Evolutionary conservation across 2,329 filamentous ascomycete species (phyloP), one percentile per base, ranked within the genome.

Genomic region (Penicillium psychrosexuale): DNA sequence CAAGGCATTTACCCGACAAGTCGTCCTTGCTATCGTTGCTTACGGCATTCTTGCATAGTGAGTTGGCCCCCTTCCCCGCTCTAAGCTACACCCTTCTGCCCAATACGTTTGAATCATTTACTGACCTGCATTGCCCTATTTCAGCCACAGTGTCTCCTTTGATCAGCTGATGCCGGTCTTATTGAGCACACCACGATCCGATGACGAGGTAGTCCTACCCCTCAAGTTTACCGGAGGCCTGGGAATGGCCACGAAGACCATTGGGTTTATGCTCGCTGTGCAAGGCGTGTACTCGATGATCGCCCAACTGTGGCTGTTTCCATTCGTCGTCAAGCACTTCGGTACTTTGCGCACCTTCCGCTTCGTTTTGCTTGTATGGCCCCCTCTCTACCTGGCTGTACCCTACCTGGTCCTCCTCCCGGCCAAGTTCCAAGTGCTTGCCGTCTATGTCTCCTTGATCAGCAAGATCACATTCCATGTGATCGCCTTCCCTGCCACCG

Each of bases 41-140:
- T 96, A 95, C 70, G 93, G 92, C 42, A 91, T 97, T 65, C 80
- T 97, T 56, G 93, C 93, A 61, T 97, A 96, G 91, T 96, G 82
- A 84, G 91, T 87, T 52, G 53, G 55, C 38, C 43, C 9, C 15
- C n/a, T 36, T n/a, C 36, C 43, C 43, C 43, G 43, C 46, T 48
- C 3, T 43, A 11, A 49, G 36, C 52, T 30, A 24, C 28, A 33
- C 51, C 30, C 42, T 37, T 42, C 30, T 24, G 43, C 44, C 53
- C 57, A 34, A 51, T 49, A 46, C 22, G 49, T 40, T 28, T 37
- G 34, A 56, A 50, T n/a, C 44, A 88, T 92, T 63, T 79, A 56
- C 62, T 63, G 47, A 66, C 67, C 69, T 54, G 48, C 40, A 47
- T 53, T 45, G 40, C 39, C 55, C 45, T 42, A 12, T 31, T 58